Conservation (phyloP, 495 filamentous ascomycete genomes). For the Aspergillus heteromorphus region DNA sequence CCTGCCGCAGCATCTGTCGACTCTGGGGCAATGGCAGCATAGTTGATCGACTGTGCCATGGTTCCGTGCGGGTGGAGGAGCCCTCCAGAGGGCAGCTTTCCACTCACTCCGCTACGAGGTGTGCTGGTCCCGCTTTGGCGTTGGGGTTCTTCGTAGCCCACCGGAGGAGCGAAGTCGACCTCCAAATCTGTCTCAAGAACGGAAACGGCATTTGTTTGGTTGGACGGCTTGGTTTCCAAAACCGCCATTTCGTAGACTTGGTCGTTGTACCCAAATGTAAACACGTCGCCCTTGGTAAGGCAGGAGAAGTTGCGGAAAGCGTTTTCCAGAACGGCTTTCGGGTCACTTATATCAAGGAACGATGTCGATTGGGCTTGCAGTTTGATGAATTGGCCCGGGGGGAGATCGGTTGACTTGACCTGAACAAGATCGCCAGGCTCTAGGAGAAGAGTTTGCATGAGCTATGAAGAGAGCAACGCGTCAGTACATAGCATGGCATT, state of each 20-base stretch:
- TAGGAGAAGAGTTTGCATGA: conserved; percentile 87
- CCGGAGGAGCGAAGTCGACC: conserved; percentile 90
- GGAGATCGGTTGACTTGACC: conserved; percentile 87
- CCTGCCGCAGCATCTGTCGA: conserved; percentile 56
- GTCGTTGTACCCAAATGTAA: conserved; percentile 94
- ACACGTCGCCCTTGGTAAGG: conserved; percentile 84
- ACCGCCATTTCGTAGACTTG: conserved; percentile 87
- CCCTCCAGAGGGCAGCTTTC: conserved; percentile 62
- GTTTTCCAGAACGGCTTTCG: conserved; percentile 95
- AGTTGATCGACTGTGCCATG: conserved; percentile 97
- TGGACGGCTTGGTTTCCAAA: conserved; percentile 82
- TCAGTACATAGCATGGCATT: conserved; percentile 1
- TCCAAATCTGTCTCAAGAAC: conserved; percentile 92
- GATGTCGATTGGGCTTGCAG: conserved; percentile 85
- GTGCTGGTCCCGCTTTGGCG: conserved; percentile 58
- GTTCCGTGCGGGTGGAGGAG: conserved; percentile 75
- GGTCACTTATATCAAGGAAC: conserved; percentile 94
- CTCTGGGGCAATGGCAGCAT: conserved; percentile 84
- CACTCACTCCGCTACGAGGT: conserved; percentile 56
- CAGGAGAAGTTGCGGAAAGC: conserved; percentile 93
- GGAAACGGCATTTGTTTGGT: conserved; percentile 70
- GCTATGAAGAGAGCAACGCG: conserved; percentile 39
- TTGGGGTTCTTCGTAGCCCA: conserved; percentile 85
- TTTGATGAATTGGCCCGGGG: conserved; percentile 85
- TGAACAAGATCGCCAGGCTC: conserved; percentile 92